Evolutionary conservation across 768 basidiomycete genomes (phyloP).

Genomic region (Leucocoprinus leucothites): DNA sequence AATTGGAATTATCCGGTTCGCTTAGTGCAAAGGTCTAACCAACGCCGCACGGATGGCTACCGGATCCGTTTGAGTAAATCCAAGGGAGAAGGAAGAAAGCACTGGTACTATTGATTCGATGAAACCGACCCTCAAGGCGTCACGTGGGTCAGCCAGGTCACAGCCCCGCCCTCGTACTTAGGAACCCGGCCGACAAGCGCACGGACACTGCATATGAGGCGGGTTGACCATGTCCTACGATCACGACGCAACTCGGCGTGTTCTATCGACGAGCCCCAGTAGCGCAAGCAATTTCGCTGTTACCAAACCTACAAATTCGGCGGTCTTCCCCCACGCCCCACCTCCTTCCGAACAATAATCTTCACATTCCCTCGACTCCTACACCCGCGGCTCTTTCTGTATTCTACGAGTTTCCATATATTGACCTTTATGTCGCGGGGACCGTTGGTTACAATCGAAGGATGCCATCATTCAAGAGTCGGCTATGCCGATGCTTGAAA

Average conservation of each 20-base stretch:
- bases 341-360: neutral
- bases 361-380: neutral
- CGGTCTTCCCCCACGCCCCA: no score
- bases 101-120: no score
- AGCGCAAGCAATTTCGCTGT: neutral
- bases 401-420: neutral
- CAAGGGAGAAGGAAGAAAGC: no score
- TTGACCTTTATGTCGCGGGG: constrained; percentile 23
- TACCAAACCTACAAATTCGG: constrained; percentile 4
- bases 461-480: constrained; percentile 45
- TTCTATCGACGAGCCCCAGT: neutral
- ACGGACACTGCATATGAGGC: constrained; percentile 10
- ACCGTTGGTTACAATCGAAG: constrained; percentile 25
- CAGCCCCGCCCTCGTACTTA: no score
- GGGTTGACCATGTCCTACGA: constrained; percentile 10
- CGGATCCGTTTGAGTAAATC: no score
- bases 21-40: no score
- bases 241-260: neutral
- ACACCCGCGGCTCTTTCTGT: neutral
- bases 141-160: no score
- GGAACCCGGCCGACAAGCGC: neutral
- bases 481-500: constrained; percentile 53
- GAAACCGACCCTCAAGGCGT: no score
- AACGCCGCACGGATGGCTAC: no score
- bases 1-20: no score